Evolutionary conservation across 2,329 filamentous ascomycete species (phyloP).

Genomic region (Torrubiellomyces zombiae): DNA sequence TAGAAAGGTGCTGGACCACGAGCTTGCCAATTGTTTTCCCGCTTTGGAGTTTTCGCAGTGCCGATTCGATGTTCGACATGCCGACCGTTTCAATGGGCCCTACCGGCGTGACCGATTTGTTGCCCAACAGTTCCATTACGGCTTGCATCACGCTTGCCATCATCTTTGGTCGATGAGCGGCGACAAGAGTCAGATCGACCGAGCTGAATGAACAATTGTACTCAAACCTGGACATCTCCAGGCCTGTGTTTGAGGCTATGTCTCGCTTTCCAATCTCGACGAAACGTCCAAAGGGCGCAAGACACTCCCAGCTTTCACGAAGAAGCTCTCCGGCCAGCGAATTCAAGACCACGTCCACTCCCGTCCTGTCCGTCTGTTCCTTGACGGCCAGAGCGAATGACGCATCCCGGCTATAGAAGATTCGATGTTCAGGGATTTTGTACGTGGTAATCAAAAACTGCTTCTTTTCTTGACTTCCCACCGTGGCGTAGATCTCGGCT

Average conservation of each 20-base stretch:
- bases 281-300: conserved; percentile 28
- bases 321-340: conserved; percentile 25
- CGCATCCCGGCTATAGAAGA: conserved; percentile 12
- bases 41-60: conserved; percentile 19
- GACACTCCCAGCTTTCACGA: conserved; percentile 23
- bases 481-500: conserved; percentile 14
- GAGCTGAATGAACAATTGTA: conserved; percentile 28
- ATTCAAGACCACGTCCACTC: conserved; percentile 54
- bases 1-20: conserved; percentile 23
- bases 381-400: conserved; percentile 7
- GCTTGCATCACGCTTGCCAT: conserved; percentile 20
- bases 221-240: conserved; percentile 32
- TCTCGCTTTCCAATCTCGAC: conserved; percentile 26
- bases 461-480: conserved; percentile 12
- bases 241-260: conserved; percentile 19
- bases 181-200: conserved; percentile 27
- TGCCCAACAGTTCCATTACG: conserved; percentile 18
- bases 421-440: conserved; percentile 16
- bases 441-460: conserved; percentile 14
- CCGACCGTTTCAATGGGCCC: conserved; percentile 17
- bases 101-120: conserved; percentile 18
- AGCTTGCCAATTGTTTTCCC: conserved; percentile 23
- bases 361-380: conserved; percentile 23
- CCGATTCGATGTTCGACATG: conserved; percentile 20
- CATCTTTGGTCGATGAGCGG: conserved; percentile 22